Evolutionary conservation across 106 monocot species (phyloP).

Genomic region (Dendrobium nobile): DNA sequence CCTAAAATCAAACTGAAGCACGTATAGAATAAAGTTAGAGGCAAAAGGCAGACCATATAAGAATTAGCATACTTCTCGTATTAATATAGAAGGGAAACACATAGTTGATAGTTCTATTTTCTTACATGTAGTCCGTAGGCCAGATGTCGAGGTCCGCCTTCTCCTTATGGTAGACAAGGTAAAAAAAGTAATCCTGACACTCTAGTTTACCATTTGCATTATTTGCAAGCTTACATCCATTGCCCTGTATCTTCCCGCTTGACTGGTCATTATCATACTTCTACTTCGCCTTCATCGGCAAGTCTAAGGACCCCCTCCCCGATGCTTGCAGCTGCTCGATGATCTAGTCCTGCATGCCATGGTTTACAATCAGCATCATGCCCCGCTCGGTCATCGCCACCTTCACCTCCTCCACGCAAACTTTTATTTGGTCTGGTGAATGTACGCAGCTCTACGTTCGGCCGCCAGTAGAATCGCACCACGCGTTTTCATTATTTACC

Average conservation of each 20-base stretch:
- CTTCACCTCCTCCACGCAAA: conserved; percentile 54
- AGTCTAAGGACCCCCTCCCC: conserved; percentile 59
- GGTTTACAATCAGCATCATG: conserved; percentile 73
- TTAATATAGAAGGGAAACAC: too few species aligned
- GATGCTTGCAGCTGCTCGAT: conserved; percentile 33
- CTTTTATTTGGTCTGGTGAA: too few species aligned
- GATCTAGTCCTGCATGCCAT: conserved; percentile 49
- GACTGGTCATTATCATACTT: conserved; percentile 66
- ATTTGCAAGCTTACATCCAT: conserved; percentile 83
- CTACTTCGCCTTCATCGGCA: conserved; percentile 81
- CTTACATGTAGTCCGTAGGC: conserved; percentile 60
- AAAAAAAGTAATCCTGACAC: conserved; percentile 96
- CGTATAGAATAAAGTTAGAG: too few species aligned
- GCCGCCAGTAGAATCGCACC: too few species aligned
- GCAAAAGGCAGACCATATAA: too few species aligned
- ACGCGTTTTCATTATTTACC: too few species aligned
- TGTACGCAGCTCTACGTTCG: too few species aligned
- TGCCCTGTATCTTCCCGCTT: conserved; percentile 62
- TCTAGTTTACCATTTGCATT: conserved; percentile 57
- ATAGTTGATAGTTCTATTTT: too few species aligned
- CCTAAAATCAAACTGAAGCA: too few species aligned
- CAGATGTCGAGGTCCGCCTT: conserved; percentile 55
- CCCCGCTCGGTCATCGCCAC: conserved; percentile 69
- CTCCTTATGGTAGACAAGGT: conserved; percentile 59
- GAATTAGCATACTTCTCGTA: too few species aligned